phyloP scores from a whole-genome alignment of 495 filamentous ascomycete genomes.

The Aspergillus cristatus region DNA sequence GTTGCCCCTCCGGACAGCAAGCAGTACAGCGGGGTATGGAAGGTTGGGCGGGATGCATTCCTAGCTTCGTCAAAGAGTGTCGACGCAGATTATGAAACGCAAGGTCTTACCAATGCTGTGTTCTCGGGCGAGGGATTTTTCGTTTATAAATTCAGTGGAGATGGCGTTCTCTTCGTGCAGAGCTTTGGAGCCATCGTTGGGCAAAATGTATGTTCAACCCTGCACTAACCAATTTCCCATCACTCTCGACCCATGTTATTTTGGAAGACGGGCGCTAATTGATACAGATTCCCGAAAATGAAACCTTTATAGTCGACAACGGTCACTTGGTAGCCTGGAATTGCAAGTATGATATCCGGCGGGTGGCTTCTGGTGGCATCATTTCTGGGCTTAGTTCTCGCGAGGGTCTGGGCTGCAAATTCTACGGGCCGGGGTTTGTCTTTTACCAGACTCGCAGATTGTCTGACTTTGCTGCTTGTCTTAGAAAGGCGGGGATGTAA shows the following conservation, averaged over 20 bases:
- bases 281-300: conserved; percentile 56
- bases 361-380: conserved; percentile 81
- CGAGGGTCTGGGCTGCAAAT: conserved; percentile 90
- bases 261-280: not conserved
- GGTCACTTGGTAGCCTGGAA: conserved; percentile 97
- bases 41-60: conserved; percentile 72
- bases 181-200: conserved; percentile 92
- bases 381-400: conserved; percentile 67
- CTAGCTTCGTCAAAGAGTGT: conserved; percentile 71
- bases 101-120: conserved; percentile 82
- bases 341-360: conserved; percentile 79
- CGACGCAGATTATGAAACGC: conserved; percentile 72
- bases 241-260: not conserved
- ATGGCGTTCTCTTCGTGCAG: conserved; percentile 75
- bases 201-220: conserved; percentile 80
- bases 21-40: conserved; percentile 43
- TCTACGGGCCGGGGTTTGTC: conserved; percentile 83
- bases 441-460: conserved; percentile 93
- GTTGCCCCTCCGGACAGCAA: conserved; percentile 41
- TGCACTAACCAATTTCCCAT: no score
- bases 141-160: conserved; percentile 76
- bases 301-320: conserved; percentile 90
- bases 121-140: conserved; percentile 92
- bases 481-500: conserved; percentile 9
- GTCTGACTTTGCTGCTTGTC: conserved; percentile 41